Percentiles rank a stretch among this genome's conserved stretches.
Conservation (phyloP, 306 rosid species). For the Delonix regia region DNA sequence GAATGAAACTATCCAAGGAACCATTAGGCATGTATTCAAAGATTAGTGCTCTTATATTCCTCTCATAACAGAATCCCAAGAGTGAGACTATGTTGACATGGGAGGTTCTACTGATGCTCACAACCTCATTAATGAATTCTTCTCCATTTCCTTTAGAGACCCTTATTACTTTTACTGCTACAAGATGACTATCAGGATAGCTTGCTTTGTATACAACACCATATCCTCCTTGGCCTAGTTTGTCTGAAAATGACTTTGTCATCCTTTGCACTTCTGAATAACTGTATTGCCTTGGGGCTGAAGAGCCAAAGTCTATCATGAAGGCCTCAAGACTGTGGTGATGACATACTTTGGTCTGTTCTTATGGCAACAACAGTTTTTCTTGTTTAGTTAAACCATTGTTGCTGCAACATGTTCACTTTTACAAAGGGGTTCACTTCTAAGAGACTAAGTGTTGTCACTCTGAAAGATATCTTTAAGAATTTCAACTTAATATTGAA, state of each 20-base stretch:
- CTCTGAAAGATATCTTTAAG: no score
- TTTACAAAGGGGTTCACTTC: no score
- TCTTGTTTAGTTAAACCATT: no score
- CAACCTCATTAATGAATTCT: constrained; percentile 53
- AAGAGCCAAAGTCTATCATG: background rate
- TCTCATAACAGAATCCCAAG: constrained; percentile 41
- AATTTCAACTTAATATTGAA: no score
- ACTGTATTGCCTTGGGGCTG: constrained; percentile 31
- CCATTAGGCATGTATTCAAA: constrained; percentile 51
- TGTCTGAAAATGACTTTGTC: constrained; percentile 37
- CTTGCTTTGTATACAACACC: constrained; percentile 47
- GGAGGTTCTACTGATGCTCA: constrained; percentile 47
- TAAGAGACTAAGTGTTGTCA: no score
- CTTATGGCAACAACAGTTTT: no score
- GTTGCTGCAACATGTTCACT: no score
- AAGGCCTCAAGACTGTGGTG: constrained; percentile 8
- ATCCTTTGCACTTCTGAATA: constrained; percentile 35
- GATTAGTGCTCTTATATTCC: constrained; percentile 42
- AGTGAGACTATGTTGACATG: constrained; percentile 48
- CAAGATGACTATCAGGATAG: constrained; percentile 36
- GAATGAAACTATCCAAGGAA: constrained; percentile 47
- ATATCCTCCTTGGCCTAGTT: constrained; percentile 49
- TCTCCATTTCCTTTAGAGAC: constrained; percentile 38
- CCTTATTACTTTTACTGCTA: constrained; percentile 39
- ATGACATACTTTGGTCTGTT: background rate